phyloP scores from a whole-genome alignment of 2,329 filamentous ascomycete species.

The Rosellinia necatrix region DNA sequence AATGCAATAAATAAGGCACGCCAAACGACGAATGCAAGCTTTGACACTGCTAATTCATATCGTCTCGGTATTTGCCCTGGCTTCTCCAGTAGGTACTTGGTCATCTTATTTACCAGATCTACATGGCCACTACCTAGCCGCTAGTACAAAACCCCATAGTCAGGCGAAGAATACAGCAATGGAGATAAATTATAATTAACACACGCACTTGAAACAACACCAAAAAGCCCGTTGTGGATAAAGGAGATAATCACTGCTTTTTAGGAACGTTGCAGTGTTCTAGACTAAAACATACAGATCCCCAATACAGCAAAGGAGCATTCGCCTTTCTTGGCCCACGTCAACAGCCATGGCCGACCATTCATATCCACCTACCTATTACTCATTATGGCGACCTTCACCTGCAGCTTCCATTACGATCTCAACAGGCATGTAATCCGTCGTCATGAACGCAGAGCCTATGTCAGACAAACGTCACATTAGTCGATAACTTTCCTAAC shows the following conservation, averaged over 20 bases:
- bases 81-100: too few species aligned
- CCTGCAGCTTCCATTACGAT: conserved; percentile 40
- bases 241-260: not conserved
- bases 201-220: not conserved
- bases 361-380: conserved; percentile 19
- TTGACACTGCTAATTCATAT: too few species aligned
- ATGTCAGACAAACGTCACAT: conserved; percentile 1
- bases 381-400: conserved; percentile 31
- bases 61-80: too few species aligned
- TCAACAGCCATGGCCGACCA: conserved; percentile 1
- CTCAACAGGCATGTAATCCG: conserved; percentile 42
- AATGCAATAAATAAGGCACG: too few species aligned
- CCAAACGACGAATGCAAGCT: too few species aligned
- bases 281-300: conserved; percentile 2
- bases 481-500: not conserved
- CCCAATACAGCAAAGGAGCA: not conserved
- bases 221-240: not conserved
- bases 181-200: not conserved
- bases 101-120: too few species aligned
- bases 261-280: conserved; percentile 9
- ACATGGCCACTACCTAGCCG: too few species aligned
- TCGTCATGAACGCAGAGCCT: conserved; percentile 38
- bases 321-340: conserved; percentile 18
- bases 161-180: not conserved
- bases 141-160: not conserved